These are phyloP conservation scores for Lentinula boryana DNA, from an alignment of 768 basidiomycete genomes.

Conservation along the genomic window DNA sequence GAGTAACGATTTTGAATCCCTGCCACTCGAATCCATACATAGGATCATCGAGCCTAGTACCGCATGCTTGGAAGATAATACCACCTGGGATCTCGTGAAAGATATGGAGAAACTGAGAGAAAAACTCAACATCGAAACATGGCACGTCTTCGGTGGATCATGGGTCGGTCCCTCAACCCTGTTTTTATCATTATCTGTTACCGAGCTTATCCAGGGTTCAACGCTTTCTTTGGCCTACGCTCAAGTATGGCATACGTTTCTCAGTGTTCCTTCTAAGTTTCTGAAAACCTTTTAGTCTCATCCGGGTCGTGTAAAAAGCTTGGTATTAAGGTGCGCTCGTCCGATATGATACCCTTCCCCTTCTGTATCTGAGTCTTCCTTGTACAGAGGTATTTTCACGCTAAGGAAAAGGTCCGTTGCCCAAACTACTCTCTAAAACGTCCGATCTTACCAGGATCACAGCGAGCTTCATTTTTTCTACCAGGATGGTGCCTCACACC, in stretches of 20 bases:
- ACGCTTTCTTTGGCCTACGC: slow-evolving; percentile 84
- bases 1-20: slow-evolving; percentile 18
- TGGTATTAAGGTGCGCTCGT: slow-evolving; percentile 61
- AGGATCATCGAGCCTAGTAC: slow-evolving; percentile 31
- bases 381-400: slow-evolving; percentile 77
- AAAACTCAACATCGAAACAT: slow-evolving; percentile 72
- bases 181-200: not conserved
- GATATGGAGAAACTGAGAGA: slow-evolving; percentile 83
- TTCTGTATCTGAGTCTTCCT: not conserved
- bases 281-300: slow-evolving; percentile 45
- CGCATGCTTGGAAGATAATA: slow-evolving; percentile 80
- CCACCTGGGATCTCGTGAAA: slow-evolving; percentile 89
- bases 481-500: slow-evolving; percentile 74
- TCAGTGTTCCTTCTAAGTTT: not conserved
- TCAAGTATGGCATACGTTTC: slow-evolving; percentile 39
- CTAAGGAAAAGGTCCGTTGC: slow-evolving; percentile 61
- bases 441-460: not conserved
- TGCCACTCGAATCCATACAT: slow-evolving; percentile 1
- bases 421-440: not conserved
- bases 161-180: slow-evolving; percentile 50
- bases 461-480: slow-evolving; percentile 91
- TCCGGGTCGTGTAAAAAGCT: slow-evolving; percentile 72
- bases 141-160: slow-evolving; percentile 94
- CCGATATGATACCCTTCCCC: not conserved
- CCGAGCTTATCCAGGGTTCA: slow-evolving; percentile 51